Evolutionary conservation across 805 yeast genomes (phyloP).

Genomic region (Vanderwaltozyma tropicalis): DNA sequence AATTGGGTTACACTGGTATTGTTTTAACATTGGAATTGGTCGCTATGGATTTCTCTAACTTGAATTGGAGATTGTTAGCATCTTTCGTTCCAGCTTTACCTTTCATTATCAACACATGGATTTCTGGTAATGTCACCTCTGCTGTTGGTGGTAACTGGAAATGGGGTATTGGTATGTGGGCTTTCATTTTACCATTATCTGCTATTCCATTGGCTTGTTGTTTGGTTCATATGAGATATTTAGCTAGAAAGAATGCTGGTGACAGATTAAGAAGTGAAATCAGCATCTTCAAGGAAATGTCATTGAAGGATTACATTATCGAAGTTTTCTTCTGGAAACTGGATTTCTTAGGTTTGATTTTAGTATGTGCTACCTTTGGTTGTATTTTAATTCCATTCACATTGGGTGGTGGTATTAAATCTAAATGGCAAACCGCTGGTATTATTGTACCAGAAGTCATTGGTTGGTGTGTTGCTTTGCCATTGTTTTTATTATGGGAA

Average conservation of each 20-base stretch:
- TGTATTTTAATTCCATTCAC: constrained; percentile 59
- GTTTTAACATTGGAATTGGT: constrained; percentile 44
- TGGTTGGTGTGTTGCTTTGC: constrained; percentile 41
- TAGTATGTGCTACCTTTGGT: constrained; percentile 46
- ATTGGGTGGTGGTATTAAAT: constrained; percentile 47
- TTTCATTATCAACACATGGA: constrained; percentile 63
- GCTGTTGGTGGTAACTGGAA: constrained; percentile 34
- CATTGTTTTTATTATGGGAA: constrained; percentile 51
- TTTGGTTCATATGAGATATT: constrained; percentile 37
- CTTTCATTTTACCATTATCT: constrained; percentile 43
- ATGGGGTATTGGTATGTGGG: constrained; percentile 55
- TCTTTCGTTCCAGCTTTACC: constrained; percentile 58
- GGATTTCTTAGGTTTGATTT: constrained; percentile 51
- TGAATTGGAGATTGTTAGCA: constrained; percentile 54
- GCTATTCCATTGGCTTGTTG: constrained; percentile 40
- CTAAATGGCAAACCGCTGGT: constrained; percentile 45
- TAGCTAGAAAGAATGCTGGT: constrained; percentile 36
- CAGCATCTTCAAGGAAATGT: constrained; percentile 7
- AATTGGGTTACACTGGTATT: constrained; percentile 49
- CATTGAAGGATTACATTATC: constrained; percentile 19
- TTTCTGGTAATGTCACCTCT: constrained; percentile 42
- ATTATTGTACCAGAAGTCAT: constrained; percentile 56
- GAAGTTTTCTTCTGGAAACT: constrained; percentile 44
- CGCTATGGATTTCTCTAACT: constrained; percentile 50
- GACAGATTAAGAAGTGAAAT: constrained; percentile 21